Percentiles rank a stretch among this genome's conserved stretches.
These are phyloP conservation scores for Spongospora subterranea DNA, from an alignment of 208 protist species.

Conservation along the genomic window DNA sequence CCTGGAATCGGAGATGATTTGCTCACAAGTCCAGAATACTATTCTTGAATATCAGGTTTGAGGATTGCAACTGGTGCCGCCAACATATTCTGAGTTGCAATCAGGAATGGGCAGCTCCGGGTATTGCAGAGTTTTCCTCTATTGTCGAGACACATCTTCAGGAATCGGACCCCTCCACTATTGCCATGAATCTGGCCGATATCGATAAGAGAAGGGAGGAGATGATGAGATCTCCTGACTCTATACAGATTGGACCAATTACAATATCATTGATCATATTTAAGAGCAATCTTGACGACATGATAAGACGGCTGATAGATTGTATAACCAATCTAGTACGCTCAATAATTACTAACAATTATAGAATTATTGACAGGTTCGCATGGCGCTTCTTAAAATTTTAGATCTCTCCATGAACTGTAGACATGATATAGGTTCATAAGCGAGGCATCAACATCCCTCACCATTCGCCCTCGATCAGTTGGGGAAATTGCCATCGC, in stretches of 20 bases:
- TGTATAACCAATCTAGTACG: background rate
- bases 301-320: background rate
- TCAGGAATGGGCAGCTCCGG: background rate
- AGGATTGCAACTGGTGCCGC: too few relatives aligned
- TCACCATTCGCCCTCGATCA: background rate
- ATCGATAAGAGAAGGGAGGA: background rate
- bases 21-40: too few relatives aligned
- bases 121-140: background rate
- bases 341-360: background rate
- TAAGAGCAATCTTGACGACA: background rate
- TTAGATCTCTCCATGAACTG: background rate
- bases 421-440: background rate
- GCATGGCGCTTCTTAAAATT: background rate
- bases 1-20: too few relatives aligned
- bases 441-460: background rate
- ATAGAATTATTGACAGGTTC: background rate
- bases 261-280: background rate
- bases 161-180: background rate
- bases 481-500: background rate
- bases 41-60: too few relatives aligned
- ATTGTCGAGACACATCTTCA: background rate
- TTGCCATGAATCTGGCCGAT: background rate
- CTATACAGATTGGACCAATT: background rate
- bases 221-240: background rate
- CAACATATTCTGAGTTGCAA: slow-evolving; percentile 81